Conservation (phyloP, 2,329 filamentous ascomycete species). For the Magnaporthiopsis incrustans region DNA sequence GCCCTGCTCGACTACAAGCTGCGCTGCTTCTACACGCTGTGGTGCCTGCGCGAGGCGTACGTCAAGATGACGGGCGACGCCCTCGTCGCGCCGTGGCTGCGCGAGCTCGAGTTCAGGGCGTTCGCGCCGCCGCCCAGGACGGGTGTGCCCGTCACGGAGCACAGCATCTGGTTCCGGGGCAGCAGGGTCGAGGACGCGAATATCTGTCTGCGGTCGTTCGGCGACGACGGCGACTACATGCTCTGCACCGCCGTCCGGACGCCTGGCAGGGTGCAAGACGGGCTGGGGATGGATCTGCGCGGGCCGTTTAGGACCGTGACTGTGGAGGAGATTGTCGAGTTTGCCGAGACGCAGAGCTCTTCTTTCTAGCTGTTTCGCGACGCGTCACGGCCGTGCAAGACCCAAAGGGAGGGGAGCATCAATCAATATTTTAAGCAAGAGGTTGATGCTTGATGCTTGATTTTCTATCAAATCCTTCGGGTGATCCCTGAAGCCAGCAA, state of each 20-base stretch:
- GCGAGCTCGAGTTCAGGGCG: conserved; percentile 58
- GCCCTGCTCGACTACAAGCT: conserved; percentile 52
- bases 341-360: conserved; percentile 28
- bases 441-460: neutral
- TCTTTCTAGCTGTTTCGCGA: no score
- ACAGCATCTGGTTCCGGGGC: conserved; percentile 32
- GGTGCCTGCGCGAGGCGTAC: conserved; percentile 74
- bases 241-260: conserved; percentile 43
- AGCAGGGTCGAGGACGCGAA: conserved; percentile 32
- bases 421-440: neutral
- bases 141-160: conserved; percentile 15
- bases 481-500: neutral
- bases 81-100: conserved; percentile 64
- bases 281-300: conserved; percentile 27
- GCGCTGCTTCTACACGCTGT: conserved; percentile 66
- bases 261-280: conserved; percentile 26
- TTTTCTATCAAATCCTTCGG: neutral
- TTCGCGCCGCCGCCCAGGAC: conserved; percentile 29
- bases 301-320: conserved; percentile 33
- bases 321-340: conserved; percentile 36
- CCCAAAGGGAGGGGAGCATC: no score
- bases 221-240: conserved; percentile 39
- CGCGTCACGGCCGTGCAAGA: no score
- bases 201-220: conserved; percentile 34
- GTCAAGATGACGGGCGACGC: conserved; percentile 79